A percentile compares a stretch with the other conserved stretches of the same genome.
These are phyloP conservation scores for Thuja plicata DNA, from an alignment of 83 land plant genomes.

Conservation along the genomic window DNA sequence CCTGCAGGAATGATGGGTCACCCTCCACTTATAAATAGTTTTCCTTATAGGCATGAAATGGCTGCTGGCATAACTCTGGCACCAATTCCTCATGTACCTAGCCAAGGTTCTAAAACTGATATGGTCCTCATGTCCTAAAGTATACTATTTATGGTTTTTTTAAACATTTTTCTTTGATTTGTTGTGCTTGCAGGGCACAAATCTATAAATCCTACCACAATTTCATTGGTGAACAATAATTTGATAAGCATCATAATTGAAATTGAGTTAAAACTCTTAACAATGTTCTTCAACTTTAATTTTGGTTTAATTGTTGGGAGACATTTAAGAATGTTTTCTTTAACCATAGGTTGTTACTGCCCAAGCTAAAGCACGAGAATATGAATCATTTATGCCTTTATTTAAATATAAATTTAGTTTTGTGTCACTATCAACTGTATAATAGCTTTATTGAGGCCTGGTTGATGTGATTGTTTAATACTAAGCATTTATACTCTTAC, in stretches of 20 bases:
- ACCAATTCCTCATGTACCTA: neutral
- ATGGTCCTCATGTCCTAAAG: neutral
- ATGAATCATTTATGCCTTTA: neutral
- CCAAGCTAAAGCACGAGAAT: slow-evolving; percentile 6
- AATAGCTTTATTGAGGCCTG: neutral
- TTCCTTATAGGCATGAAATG: slow-evolving; percentile 7
- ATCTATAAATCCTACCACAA: slow-evolving; percentile 10
- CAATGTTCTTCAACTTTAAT: neutral
- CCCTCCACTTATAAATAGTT: slow-evolving; percentile 5
- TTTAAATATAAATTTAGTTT: neutral
- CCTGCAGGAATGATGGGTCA: slow-evolving; percentile 16
- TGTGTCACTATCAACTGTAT: neutral
- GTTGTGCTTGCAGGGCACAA: neutral
- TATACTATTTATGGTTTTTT: neutral
- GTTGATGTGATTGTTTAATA: neutral
- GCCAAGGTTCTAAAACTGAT: neutral
- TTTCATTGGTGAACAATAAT: neutral
- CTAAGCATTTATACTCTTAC: neutral
- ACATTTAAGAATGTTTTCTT: neutral
- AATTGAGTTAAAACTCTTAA: neutral
- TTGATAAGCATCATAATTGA: neutral
- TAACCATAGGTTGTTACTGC: neutral
- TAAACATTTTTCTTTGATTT: neutral
- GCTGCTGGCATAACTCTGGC: slow-evolving; percentile 9
- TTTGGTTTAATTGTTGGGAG: neutral